Conservation (phyloP, 2,329 filamentous ascomycete genomes). For the Sordariomycetes sp. region DNA sequence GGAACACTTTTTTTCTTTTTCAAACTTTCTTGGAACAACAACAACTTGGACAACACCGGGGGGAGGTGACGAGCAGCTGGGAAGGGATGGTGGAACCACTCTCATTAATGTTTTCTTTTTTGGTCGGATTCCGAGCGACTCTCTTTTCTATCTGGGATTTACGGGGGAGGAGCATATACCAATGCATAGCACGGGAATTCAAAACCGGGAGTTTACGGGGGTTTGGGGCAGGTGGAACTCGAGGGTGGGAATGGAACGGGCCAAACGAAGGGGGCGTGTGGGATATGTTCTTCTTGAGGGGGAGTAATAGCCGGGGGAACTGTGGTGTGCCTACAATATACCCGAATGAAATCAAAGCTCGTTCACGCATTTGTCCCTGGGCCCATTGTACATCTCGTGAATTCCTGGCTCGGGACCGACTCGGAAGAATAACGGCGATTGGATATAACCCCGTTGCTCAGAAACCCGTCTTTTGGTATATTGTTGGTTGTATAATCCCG, state of each 20-base stretch:
- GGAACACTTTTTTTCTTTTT: not conserved
- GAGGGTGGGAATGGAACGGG: not conserved
- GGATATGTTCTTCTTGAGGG: not conserved
- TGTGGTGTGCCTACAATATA: not conserved
- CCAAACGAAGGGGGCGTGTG: not conserved
- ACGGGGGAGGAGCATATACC: not conserved
- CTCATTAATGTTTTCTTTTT: slow-evolving; percentile 7
- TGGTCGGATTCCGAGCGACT: not conserved
- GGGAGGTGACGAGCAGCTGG: not conserved
- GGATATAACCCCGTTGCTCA: not conserved
- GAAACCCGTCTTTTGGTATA: not conserved
- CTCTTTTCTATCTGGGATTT: not conserved
- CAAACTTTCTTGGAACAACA: not conserved
- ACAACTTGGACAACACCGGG: not conserved
- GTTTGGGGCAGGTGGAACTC: not conserved
- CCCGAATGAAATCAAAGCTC: not conserved
- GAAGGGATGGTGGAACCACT: slow-evolving; percentile 3
- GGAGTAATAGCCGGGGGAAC: not conserved
- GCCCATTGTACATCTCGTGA: not conserved
- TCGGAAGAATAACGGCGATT: not conserved
- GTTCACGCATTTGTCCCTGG: not conserved
- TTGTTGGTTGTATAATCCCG: not conserved
- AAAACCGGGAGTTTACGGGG: not conserved
- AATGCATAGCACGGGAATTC: slow-evolving; percentile 5
- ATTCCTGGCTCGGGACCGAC: not conserved